Percentiles rank a stretch among this genome's conserved stretches.
Conservation (phyloP, 805 yeast species). For the Hanseniaspora jakobsenii region DNA sequence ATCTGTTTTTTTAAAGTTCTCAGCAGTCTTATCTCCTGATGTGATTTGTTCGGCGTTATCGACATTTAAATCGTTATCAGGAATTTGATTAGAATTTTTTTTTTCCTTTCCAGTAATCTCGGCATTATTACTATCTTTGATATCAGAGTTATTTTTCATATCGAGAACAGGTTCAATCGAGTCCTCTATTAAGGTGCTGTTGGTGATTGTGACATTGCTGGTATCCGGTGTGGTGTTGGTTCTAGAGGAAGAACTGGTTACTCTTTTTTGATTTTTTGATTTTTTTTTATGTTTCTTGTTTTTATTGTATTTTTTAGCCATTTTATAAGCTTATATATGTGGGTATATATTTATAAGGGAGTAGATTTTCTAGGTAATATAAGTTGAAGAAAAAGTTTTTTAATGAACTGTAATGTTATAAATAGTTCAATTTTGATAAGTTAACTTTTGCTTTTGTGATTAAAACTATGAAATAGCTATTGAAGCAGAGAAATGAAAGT, state of each 20-base stretch:
- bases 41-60: background rate
- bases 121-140: background rate
- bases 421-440: too few relatives aligned
- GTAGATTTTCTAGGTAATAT: too few relatives aligned
- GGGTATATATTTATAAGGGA: background rate
- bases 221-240: background rate
- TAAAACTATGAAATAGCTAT: too few relatives aligned
- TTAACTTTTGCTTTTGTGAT: too few relatives aligned
- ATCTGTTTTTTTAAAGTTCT: background rate
- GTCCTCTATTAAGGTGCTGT: too few relatives aligned
- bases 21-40: background rate
- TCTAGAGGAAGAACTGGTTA: background rate
- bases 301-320: constrained; percentile 6
- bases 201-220: too few relatives aligned
- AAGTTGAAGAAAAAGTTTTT: too few relatives aligned
- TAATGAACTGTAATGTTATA: too few relatives aligned
- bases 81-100: background rate
- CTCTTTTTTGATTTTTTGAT: background rate
- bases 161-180: too few relatives aligned
- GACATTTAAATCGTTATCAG: background rate
- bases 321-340: background rate
- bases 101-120: background rate
- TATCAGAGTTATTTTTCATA: too few relatives aligned
- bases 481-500: too few relatives aligned
- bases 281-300: constrained; percentile 1